A percentile compares a stretch with the other conserved stretches of the same genome.
These are phyloP conservation scores for Diospyros kaki DNA, from an alignment of 148 eudicot species.

Conservation along the genomic window DNA sequence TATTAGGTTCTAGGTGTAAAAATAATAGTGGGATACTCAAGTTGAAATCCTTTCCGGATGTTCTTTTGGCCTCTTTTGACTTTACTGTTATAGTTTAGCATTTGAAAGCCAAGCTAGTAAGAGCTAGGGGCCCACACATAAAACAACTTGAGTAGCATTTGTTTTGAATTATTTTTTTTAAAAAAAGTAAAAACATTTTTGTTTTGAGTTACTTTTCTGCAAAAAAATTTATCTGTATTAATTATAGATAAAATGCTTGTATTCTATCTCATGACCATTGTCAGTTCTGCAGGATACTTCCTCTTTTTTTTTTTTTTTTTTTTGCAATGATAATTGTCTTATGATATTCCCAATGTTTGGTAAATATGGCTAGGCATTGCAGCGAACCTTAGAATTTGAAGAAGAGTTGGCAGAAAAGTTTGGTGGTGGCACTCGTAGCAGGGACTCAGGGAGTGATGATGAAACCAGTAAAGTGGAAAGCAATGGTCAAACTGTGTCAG, in stretches of 20 bases:
- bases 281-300: not conserved
- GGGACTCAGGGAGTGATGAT: conserved; percentile 47
- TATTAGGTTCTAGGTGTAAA: not conserved
- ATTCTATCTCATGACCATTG: not conserved
- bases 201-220: too few species aligned
- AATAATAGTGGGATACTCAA: not conserved
- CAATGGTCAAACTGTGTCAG: conserved; percentile 56
- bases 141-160: not conserved
- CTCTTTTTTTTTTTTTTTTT: not conserved
- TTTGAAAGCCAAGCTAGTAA: not conserved
- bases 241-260: not conserved
- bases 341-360: conserved; percentile 4
- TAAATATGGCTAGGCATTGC: conserved; percentile 63
- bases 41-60: not conserved
- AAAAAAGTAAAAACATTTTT: too few species aligned
- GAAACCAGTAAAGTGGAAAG: conserved; percentile 45
- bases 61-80: not conserved
- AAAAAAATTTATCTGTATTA: too few species aligned
- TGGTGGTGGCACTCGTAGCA: conserved; percentile 66
- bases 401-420: conserved; percentile 93
- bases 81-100: not conserved
- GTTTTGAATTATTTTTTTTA: not conserved
- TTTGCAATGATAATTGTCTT: not conserved
- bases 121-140: not conserved
- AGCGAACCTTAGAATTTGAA: conserved; percentile 94